Evolutionary conservation across 805 yeast genomes (phyloP), one percentile per base, ranked within the genome.

Genomic region (Lachancea thermotolerans): DNA sequence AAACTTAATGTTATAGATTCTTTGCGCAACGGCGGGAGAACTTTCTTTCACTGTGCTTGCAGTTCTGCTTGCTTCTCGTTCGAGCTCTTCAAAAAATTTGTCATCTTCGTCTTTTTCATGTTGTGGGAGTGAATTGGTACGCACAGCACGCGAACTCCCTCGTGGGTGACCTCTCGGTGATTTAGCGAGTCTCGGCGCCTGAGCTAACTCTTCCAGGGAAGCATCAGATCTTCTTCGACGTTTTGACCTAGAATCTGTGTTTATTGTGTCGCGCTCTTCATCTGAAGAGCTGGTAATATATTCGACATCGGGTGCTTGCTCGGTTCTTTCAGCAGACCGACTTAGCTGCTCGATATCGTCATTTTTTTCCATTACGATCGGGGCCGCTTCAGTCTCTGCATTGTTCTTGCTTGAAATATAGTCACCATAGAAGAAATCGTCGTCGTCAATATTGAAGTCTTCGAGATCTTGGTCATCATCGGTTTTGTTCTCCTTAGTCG

Each of bases 1-100:
- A 44, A 62, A 57, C 17, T 45, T 47, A 3, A 64, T 51, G 29
- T 55, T 58, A 47, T 54, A 64, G 10, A 40, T 25, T 17, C 37
- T 37, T 10, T 40, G 25, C 8, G 9, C 37, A 18, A 18, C 25
- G 11, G 30, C 32, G 4, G 43, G 32, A 15, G 37, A 25, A n/a
- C 27, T 12, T 29, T 49, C 43, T 18, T 41, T 46, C 7, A 48
- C 11, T 1, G 39, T 33, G 12, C 39, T 35, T 3, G 55, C 37
- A 14, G 33, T 25, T n/a, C 45, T 41, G 11, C 47, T 46, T 2
- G 54, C 45, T 33, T 47, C 51, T 27, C 48, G 45, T 10, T 52
- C 51, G 4, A 57, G 42, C 28, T 54, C 59, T 27, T 47, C 50
- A 39, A 58, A 54, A 35, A 58, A 58, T 25, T 50, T 55, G 35